A percentile compares a stretch with the other conserved stretches of the same genome.
phyloP scores from a whole-genome alignment of 805 yeast species.

The Saccharomyces kudriavzevii region DNA sequence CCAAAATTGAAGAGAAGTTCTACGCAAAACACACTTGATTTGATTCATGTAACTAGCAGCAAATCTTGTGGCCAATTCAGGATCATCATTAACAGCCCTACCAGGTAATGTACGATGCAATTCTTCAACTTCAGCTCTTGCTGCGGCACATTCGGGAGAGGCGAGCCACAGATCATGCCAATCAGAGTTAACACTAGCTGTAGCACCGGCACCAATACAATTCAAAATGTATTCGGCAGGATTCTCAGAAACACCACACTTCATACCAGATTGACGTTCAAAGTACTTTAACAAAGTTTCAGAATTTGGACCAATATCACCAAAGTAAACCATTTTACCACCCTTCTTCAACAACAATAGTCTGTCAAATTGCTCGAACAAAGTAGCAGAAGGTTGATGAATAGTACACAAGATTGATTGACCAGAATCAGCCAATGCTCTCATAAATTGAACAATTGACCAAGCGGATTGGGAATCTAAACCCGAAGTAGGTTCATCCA shows the following conservation, averaged over 20 bases:
- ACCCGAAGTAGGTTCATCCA: slow-evolving; percentile 72
- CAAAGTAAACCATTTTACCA: slow-evolving; percentile 75
- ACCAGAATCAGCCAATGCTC: slow-evolving; percentile 61
- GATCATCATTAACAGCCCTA: slow-evolving; percentile 29
- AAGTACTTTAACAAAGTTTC: slow-evolving; percentile 52
- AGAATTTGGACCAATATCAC: slow-evolving; percentile 67
- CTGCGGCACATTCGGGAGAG: slow-evolving; percentile 43
- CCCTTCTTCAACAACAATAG: slow-evolving; percentile 62
- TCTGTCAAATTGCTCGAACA: slow-evolving; percentile 61
- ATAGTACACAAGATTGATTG: slow-evolving; percentile 71
- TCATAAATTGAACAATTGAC: slow-evolving; percentile 60
- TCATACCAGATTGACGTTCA: slow-evolving; percentile 64
- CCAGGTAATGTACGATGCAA: slow-evolving; percentile 42
- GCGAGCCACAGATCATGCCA: slow-evolving; percentile 58
- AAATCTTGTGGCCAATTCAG: slow-evolving; percentile 35
- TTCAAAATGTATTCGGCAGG: slow-evolving; percentile 74
- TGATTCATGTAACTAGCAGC: slow-evolving; percentile 40
- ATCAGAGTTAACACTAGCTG: slow-evolving; percentile 49
- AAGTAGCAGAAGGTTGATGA: slow-evolving; percentile 69
- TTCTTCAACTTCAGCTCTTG: slow-evolving; percentile 43
- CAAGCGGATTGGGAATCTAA: slow-evolving; percentile 59
- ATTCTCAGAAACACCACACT: slow-evolving; percentile 52
- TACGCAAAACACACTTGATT: slow-evolving; percentile 36
- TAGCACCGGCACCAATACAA: slow-evolving; percentile 76
- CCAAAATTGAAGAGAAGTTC: slow-evolving; percentile 57